Evolutionary conservation across 306 rosid genomes (phyloP).

Genomic region (Cucumis sativus): Cucumber_9930_V3 NC_026661.2:19077001-19077500

Average conservation of each 20-base stretch:
- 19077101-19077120: conserved; percentile 32
- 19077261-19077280: conserved; percentile 61
- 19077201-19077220: neutral
- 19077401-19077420: conserved; percentile 38
- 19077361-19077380: conserved; percentile 63
- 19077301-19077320: conserved; percentile 17
- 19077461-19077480: conserved; percentile 96
- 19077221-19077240: neutral
- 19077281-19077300: conserved; percentile 35
- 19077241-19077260: conserved; percentile 68
- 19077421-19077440: conserved; percentile 21
- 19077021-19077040: conserved; percentile 79
- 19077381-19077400: conserved; percentile 32
- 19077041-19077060: conserved; percentile 41
- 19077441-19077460: conserved; percentile 62
- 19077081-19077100: conserved; percentile 51
- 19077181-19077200: conserved; percentile 21
- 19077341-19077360: conserved; percentile 56
- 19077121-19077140: conserved; percentile 18
- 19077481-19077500: conserved; percentile 64
- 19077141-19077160: conserved; percentile 34
- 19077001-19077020: conserved; percentile 30
- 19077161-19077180: conserved; percentile 26
- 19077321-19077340: conserved; percentile 75
- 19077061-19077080: conserved; percentile 22